These are phyloP conservation scores for Auriscalpium microsporum DNA, from an alignment of 768 basidiomycete species.

Conservation along the genomic window DNA sequence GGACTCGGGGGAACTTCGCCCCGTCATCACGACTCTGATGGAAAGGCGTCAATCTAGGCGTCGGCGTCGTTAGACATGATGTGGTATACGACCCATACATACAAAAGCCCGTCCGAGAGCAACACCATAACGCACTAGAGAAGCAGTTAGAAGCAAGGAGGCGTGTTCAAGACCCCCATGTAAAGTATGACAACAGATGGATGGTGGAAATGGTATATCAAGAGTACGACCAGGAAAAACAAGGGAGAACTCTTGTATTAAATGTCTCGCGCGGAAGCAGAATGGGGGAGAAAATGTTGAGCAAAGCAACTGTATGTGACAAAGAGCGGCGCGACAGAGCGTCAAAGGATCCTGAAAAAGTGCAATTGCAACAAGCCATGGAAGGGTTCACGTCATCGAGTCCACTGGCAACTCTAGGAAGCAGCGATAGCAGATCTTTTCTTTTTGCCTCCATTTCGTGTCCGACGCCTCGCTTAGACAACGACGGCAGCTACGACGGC, in stretches of 20 bases:
- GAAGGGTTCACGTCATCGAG: constrained; percentile 2
- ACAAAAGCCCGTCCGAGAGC: too few relatives aligned
- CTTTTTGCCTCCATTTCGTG: not conserved
- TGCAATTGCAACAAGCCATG: not conserved
- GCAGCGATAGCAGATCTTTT: too few relatives aligned
- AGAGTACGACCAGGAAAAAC: not conserved
- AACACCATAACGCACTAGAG: too few relatives aligned
- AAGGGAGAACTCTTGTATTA: constrained; percentile 4
- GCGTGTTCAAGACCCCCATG: not conserved
- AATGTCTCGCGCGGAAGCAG: constrained; percentile 2
- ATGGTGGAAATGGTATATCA: not conserved
- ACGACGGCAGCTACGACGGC: constrained; percentile 32
- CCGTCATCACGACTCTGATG: too few relatives aligned
- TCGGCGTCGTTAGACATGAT: too few relatives aligned
- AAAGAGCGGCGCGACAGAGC: not conserved
- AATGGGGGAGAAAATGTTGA: not conserved
- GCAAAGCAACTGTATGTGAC: not conserved
- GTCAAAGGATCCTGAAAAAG: not conserved
- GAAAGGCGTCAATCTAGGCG: too few relatives aligned
- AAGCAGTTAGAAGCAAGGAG: not conserved
- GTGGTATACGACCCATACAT: too few relatives aligned
- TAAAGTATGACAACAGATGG: not conserved
- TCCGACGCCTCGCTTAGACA: constrained; percentile 19
- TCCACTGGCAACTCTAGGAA: not conserved
- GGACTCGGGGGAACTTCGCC: too few relatives aligned